phyloP scores from a whole-genome alignment of 2,329 filamentous ascomycete species.

The Decorospora gaudefroyi region DNA sequence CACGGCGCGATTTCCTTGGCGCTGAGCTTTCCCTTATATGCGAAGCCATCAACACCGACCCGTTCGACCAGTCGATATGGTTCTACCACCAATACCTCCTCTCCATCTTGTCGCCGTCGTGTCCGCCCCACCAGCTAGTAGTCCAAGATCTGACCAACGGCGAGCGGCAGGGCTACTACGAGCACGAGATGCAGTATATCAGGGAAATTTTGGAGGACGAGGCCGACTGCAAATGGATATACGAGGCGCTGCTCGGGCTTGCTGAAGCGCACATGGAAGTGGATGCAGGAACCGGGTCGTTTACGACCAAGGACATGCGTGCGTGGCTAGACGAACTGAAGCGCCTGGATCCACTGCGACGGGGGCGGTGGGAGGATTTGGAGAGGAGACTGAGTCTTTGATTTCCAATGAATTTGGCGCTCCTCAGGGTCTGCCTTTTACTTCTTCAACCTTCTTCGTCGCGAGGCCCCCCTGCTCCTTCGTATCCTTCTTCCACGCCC shows the following conservation, averaged over 20 bases:
- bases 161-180: conserved; percentile 69
- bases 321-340: conserved; percentile 66
- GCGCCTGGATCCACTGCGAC: conserved; percentile 73
- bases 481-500: conserved; percentile 39
- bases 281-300: conserved; percentile 46
- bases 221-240: conserved; percentile 82
- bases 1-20: conserved; percentile 72
- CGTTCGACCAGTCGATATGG: conserved; percentile 95
- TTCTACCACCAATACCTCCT: conserved; percentile 93
- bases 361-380: conserved; percentile 75
- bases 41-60: conserved; percentile 81
- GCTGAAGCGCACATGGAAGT: conserved; percentile 64
- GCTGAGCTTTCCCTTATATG: conserved; percentile 76
- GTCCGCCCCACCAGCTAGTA: conserved; percentile 61
- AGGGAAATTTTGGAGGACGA: conserved; percentile 69
- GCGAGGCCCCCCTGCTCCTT: conserved; percentile 58
- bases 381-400: conserved; percentile 55
- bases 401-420: conserved; percentile 16
- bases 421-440: conserved; percentile 60
- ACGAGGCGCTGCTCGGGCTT: conserved; percentile 81
- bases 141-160: conserved; percentile 64
- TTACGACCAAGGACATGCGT: conserved; percentile 53
- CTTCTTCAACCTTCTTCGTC: conserved; percentile 63
- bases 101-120: conserved; percentile 61
- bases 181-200: conserved; percentile 73